Percentiles rank a stretch among this genome's conserved stretches.
Conservation (phyloP, 257 asterid species). For the Solanum neorickii region DNA sequence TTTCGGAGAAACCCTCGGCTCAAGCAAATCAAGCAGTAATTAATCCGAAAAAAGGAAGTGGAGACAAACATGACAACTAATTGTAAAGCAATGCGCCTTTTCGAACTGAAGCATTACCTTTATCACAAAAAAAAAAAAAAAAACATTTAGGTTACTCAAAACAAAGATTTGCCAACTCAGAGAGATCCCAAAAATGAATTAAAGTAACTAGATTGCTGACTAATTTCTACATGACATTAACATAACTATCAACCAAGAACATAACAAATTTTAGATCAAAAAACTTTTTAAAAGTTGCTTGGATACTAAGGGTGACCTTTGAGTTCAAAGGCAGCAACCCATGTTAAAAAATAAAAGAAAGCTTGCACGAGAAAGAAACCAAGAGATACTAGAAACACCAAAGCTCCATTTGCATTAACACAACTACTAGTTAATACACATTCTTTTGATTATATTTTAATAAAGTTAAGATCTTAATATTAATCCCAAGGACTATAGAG, state of each 20-base stretch:
- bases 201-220: neutral
- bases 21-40: neutral
- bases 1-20: neutral
- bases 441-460: neutral
- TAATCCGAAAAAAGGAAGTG: neutral
- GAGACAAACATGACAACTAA: neutral
- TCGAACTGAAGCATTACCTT: neutral
- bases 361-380: neutral
- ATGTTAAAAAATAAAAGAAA: neutral
- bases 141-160: neutral
- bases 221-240: neutral
- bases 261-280: neutral
- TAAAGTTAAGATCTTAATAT: neutral
- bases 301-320: neutral
- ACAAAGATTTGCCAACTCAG: neutral
- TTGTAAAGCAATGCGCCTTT: neutral
- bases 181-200: neutral
- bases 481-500: neutral
- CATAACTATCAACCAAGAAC: neutral
- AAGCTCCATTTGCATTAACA: neutral
- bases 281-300: neutral
- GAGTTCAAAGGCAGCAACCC: neutral
- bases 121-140: neutral
- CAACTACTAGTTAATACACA: neutral
- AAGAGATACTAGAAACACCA: neutral